Conservation (phyloP, 2,329 filamentous ascomycete genomes). For the Alternaria hordeiaustralica region DNA sequence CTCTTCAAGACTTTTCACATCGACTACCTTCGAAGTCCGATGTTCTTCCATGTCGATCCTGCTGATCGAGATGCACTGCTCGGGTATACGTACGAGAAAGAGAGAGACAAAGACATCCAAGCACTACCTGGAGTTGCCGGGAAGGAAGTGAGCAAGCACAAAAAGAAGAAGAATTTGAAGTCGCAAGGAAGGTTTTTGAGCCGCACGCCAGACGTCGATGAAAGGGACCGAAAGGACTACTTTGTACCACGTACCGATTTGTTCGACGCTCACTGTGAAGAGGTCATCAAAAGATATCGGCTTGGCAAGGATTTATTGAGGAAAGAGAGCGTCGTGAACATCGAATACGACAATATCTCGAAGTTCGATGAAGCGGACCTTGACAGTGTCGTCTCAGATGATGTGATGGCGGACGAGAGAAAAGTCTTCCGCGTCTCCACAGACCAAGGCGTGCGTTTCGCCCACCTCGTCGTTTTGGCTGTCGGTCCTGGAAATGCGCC, state of each 20-base stretch:
- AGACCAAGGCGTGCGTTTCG: slow-evolving; percentile 61
- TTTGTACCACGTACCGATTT: slow-evolving; percentile 50
- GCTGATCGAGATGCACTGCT: slow-evolving; percentile 75
- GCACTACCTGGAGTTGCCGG: slow-evolving; percentile 79
- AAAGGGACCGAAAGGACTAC: slow-evolving; percentile 57
- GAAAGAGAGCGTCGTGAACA: slow-evolving; percentile 65
- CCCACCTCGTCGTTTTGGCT: slow-evolving; percentile 71
- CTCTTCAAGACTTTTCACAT: slow-evolving; percentile 75
- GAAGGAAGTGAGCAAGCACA: slow-evolving; percentile 80
- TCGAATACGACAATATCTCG: slow-evolving; percentile 64
- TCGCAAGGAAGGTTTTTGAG: slow-evolving; percentile 53
- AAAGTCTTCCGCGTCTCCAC: slow-evolving; percentile 72
- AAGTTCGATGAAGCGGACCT: slow-evolving; percentile 25
- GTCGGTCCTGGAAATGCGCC: slow-evolving; percentile 69
- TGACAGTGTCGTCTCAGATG: slow-evolving; percentile 26
- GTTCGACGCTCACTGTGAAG: slow-evolving; percentile 53
- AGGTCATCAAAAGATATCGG: slow-evolving; percentile 49
- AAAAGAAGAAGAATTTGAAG: slow-evolving; percentile 67
- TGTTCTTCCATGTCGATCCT: slow-evolving; percentile 85
- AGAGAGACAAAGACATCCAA: slow-evolving; percentile 67
- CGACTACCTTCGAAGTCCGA: slow-evolving; percentile 74
- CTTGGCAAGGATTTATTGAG: slow-evolving; percentile 64
- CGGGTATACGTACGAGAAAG: slow-evolving; percentile 68
- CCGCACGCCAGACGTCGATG: slow-evolving; percentile 50
- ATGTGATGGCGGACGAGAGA: slow-evolving; percentile 41